A percentile compares a stretch with the other conserved stretches of the same genome.
These are phyloP conservation scores for Xylariales sp. DNA, from an alignment of 2,329 filamentous ascomycete genomes.

Conservation along the genomic window DNA sequence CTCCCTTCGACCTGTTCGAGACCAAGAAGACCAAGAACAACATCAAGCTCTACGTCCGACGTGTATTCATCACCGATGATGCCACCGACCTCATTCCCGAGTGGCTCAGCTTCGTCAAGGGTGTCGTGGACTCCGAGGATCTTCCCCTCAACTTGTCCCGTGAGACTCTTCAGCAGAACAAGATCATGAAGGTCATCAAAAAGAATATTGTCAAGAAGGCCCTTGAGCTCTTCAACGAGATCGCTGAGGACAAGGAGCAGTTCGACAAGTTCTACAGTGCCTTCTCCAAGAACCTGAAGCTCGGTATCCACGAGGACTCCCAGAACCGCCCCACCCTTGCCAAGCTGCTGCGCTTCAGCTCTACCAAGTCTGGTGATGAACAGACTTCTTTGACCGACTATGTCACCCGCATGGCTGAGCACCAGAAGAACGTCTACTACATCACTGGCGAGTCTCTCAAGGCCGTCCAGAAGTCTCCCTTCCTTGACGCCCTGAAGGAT, in stretches of 20 bases:
- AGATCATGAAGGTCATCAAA: slow-evolving; percentile 99
- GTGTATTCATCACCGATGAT: slow-evolving; percentile 99
- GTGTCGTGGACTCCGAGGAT: slow-evolving; percentile 99
- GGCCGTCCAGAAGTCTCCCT: slow-evolving; percentile 95
- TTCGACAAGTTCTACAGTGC: slow-evolving; percentile 99
- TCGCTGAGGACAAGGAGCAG: slow-evolving; percentile 98
- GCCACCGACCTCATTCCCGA: slow-evolving; percentile 98
- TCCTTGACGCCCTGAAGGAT: slow-evolving; percentile 96
- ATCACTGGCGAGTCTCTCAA: slow-evolving; percentile 99
- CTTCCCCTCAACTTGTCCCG: slow-evolving; percentile 98
- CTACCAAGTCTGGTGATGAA: slow-evolving; percentile 98
- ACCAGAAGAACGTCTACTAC: slow-evolving; percentile 99
- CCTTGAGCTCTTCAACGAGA: slow-evolving; percentile 98
- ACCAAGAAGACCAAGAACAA: slow-evolving; percentile 99
- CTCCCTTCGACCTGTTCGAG: slow-evolving; percentile 99
- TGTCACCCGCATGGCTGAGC: slow-evolving; percentile 97
- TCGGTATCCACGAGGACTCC: slow-evolving; percentile 98
- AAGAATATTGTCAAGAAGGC: slow-evolving; percentile 99
- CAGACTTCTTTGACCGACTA: slow-evolving; percentile 93
- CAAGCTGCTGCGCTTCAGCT: slow-evolving; percentile 98
- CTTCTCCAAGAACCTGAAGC: slow-evolving; percentile 99
- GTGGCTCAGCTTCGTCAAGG: slow-evolving; percentile 99
- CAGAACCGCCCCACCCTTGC: slow-evolving; percentile 91
- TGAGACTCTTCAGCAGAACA: slow-evolving; percentile 99
- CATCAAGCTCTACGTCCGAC: slow-evolving; percentile 99